A percentile compares a stretch with the other conserved stretches of the same genome.
Conservation (phyloP, 768 basidiomycete species). For the Xerocomellus amylosporus region DNA sequence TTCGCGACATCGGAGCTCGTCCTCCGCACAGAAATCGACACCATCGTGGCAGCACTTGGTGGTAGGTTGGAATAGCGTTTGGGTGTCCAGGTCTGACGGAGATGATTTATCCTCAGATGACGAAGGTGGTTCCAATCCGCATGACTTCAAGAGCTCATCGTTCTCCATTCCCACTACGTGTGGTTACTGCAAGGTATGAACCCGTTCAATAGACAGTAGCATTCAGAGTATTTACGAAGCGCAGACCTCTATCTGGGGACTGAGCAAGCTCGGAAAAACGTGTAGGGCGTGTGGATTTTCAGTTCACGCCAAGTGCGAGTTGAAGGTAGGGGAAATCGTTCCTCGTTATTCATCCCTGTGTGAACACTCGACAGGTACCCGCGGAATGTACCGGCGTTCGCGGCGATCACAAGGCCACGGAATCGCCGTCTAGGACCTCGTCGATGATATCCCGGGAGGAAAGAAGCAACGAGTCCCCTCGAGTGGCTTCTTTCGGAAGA, state of each 20-base stretch:
- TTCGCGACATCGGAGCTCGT: slow-evolving; percentile 55
- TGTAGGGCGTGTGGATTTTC: slow-evolving; percentile 75
- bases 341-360: slow-evolving; percentile 3
- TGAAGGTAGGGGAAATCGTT: slow-evolving; percentile 54
- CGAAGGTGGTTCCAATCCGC: slow-evolving; percentile 65
- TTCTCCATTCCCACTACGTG: slow-evolving; percentile 86
- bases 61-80: slow-evolving; percentile 40
- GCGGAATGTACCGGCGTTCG: slow-evolving; percentile 55
- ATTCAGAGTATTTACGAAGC: slow-evolving; percentile 4
- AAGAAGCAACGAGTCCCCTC: slow-evolving; percentile 21
- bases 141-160: slow-evolving; percentile 79
- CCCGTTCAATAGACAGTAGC: background rate
- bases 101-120: slow-evolving; percentile 50
- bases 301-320: slow-evolving; percentile 81
- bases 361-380: slow-evolving; percentile 50
- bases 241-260: slow-evolving; percentile 82
- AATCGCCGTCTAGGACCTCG: slow-evolving; percentile 30
- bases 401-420: slow-evolving; percentile 25
- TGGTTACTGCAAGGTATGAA: slow-evolving; percentile 71
- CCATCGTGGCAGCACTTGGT: slow-evolving; percentile 58
- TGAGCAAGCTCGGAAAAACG: slow-evolving; percentile 84
- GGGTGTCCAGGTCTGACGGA: slow-evolving; percentile 5
- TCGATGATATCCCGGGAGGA: slow-evolving; percentile 35
- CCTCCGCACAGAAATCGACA: slow-evolving; percentile 62
- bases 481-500: slow-evolving; percentile 3